Percentiles rank a stretch among this genome's conserved stretches.
phyloP scores from a whole-genome alignment of 495 filamentous ascomycete genomes.

The Penicillium coprophilum region DNA sequence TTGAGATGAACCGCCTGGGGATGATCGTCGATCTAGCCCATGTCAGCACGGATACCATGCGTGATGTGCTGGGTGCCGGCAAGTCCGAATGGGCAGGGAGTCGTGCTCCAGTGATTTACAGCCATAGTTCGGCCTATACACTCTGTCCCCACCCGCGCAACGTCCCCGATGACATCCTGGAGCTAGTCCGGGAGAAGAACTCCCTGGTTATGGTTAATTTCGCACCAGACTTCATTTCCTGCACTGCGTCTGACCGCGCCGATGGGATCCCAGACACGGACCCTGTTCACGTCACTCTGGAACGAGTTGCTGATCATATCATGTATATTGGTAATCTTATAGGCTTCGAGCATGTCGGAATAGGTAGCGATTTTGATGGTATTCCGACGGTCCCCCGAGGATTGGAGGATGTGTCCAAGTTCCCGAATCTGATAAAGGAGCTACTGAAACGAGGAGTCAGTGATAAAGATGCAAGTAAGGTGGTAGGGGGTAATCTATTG shows the following conservation, averaged over 20 bases:
- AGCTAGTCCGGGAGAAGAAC: conserved; percentile 52
- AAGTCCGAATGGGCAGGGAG: conserved; percentile 45
- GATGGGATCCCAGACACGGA: conserved; percentile 49
- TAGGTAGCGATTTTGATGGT: conserved; percentile 66
- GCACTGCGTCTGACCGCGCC: conserved; percentile 42
- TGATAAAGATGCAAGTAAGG: conserved; percentile 62
- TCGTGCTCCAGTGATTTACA: conserved; percentile 57
- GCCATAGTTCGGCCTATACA: conserved; percentile 53
- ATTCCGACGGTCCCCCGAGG: conserved; percentile 49
- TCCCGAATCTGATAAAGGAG: conserved; percentile 75
- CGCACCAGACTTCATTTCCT: conserved; percentile 73
- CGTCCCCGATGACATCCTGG: conserved; percentile 58
- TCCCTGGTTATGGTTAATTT: conserved; percentile 64
- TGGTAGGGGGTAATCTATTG: conserved; percentile 72
- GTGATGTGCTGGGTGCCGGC: conserved; percentile 51
- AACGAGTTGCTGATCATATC: conserved; percentile 71
- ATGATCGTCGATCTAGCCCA: conserved; percentile 57
- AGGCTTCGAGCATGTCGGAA: conserved; percentile 61
- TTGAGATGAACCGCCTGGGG: conserved; percentile 58
- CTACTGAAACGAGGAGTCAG: conserved; percentile 65
- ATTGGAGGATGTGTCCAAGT: conserved; percentile 77
- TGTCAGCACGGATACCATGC: conserved; percentile 55
- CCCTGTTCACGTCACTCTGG: conserved; percentile 67
- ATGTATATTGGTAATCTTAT: conserved; percentile 53
- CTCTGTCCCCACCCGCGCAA: conserved; percentile 58